Conservation (phyloP, 2,329 filamentous ascomycete genomes). For the Calonectria crousiana region DNA sequence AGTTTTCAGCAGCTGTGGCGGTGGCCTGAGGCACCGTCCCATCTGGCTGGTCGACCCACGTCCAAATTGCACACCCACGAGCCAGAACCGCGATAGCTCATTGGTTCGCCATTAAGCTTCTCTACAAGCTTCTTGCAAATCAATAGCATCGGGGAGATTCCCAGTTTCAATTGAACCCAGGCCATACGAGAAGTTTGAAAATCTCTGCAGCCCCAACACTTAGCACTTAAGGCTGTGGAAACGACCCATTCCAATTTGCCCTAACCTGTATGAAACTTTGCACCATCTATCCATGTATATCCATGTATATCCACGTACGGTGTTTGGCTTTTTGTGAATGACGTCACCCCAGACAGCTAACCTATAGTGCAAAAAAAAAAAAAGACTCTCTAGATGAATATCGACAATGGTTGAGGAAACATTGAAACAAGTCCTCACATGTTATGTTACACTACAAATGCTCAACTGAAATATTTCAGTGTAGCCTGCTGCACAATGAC, state of each 20-base stretch:
- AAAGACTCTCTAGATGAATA: neutral
- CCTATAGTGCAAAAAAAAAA: neutral
- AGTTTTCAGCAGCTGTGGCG: neutral
- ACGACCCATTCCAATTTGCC: neutral
- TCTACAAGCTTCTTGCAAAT: neutral
- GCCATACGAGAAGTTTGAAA: neutral
- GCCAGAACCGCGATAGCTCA: neutral
- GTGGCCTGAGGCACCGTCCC: neutral
- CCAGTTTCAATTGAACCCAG: neutral
- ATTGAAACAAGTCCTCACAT: neutral
- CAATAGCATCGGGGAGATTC: neutral
- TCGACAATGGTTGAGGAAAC: neutral
- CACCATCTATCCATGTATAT: neutral
- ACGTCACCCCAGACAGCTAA: neutral
- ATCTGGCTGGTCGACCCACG: neutral
- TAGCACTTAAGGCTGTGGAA: neutral
- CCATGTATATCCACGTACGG: neutral
- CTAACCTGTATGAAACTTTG: neutral
- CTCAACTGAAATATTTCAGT: neutral
- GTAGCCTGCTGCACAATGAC: neutral
- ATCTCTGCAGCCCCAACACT: neutral
- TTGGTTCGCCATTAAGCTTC: conserved; percentile 1
- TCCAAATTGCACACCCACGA: neutral
- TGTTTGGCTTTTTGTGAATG: neutral
- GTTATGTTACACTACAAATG: neutral